Evolutionary conservation across 192 early-diverging fungal species (phyloP).

Genomic region (Pilaira anomala): DNA sequence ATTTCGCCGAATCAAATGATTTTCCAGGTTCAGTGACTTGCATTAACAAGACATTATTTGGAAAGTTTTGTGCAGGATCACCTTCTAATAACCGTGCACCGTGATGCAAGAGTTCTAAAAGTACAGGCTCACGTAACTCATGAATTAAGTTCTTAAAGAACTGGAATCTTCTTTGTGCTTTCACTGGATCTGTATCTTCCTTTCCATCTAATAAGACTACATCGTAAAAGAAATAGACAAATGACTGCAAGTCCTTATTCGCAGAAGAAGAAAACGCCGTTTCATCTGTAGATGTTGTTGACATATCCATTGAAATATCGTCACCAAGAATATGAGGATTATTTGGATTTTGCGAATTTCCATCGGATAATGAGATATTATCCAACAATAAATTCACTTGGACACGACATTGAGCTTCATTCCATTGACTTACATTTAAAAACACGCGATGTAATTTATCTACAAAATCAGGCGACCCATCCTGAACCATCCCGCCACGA

Average conservation of each 20-base stretch:
- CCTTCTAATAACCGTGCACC: conserved; percentile 29
- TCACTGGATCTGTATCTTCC: not conserved
- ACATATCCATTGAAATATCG: conserved; percentile 12
- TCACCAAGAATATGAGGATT: conserved; percentile 31
- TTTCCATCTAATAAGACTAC: conserved; percentile 24
- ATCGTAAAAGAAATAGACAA: conserved; percentile 36
- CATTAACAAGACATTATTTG: conserved; percentile 25
- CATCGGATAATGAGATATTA: conserved; percentile 31
- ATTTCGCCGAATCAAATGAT: conserved; percentile 24
- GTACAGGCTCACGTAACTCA: conserved; percentile 28
- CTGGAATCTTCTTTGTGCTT: conserved; percentile 19
- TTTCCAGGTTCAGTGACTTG: not conserved
- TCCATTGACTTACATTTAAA: conserved; percentile 49
- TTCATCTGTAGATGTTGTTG: not conserved
- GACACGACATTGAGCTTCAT: conserved; percentile 48
- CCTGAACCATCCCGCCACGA: not conserved
- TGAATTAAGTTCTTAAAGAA: conserved; percentile 35
- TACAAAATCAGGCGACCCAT: conserved; percentile 37
- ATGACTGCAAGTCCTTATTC: conserved; percentile 30
- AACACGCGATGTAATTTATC: conserved; percentile 45
- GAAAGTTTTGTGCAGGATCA: conserved; percentile 3
- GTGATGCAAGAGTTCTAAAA: conserved; percentile 27
- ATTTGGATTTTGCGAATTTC: conserved; percentile 16
- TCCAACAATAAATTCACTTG: conserved; percentile 49
- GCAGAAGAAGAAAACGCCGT: not conserved